These are phyloP conservation scores for Neurospora sp. DNA, from an alignment of 495 filamentous ascomycete genomes.

Conservation along the genomic window DNA sequence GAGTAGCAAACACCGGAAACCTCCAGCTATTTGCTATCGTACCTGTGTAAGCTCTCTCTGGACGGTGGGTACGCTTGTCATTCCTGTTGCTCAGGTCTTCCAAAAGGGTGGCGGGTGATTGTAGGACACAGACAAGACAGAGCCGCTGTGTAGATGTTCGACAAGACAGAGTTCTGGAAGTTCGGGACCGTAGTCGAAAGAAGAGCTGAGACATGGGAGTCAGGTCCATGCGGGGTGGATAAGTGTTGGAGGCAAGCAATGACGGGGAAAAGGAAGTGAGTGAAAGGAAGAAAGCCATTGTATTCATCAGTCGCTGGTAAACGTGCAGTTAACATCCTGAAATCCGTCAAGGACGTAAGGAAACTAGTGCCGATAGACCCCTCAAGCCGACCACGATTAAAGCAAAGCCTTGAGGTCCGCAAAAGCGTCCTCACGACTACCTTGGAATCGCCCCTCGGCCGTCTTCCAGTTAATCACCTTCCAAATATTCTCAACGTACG, in stretches of 20 bases:
- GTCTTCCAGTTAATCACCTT: constrained; percentile 97
- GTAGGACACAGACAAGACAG: neutral
- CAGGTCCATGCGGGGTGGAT: neutral
- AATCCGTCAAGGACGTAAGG: neutral
- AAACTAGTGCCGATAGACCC: neutral
- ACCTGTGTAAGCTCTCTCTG: neutral
- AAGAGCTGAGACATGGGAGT: neutral
- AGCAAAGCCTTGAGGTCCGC: constrained; percentile 23
- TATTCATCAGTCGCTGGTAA: neutral
- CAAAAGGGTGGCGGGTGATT: neutral
- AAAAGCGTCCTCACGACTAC: constrained; percentile 26
- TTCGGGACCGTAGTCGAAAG: neutral
- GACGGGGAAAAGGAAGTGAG: neutral
- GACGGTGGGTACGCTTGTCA: neutral
- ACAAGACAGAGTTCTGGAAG: neutral
- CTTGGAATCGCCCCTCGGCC: constrained; percentile 69
- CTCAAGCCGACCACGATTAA: constrained; percentile 3
- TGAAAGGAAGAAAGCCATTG: neutral
- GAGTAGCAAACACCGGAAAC: neutral
- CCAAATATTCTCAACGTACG: constrained; percentile 95
- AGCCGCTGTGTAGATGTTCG: neutral
- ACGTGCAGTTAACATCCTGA: neutral
- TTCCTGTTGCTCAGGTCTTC: neutral
- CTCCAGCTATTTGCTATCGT: neutral
- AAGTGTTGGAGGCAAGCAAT: neutral